These are phyloP conservation scores for Coprinellus aureogranulatus DNA, from an alignment of 768 basidiomycete species.

Conservation along the genomic window DNA sequence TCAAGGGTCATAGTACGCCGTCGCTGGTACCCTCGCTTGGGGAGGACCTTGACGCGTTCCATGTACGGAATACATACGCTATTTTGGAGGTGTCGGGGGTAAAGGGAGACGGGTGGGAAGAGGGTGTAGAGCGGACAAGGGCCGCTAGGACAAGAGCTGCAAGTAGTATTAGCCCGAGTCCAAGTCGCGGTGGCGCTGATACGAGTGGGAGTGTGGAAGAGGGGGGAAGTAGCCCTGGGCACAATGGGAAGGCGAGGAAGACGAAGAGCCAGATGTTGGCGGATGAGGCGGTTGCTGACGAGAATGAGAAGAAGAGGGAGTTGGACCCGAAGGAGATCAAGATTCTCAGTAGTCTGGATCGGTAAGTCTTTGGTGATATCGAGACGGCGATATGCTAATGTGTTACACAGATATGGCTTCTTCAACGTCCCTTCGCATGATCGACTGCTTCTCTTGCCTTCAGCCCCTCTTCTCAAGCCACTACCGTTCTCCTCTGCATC, in stretches of 20 bases:
- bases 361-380: constrained; percentile 48
- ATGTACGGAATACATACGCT: constrained; percentile 85
- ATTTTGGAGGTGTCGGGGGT: constrained; percentile 89
- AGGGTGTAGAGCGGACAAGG: constrained; percentile 90
- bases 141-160: constrained; percentile 51
- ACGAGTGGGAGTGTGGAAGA: constrained; percentile 5
- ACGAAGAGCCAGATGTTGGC: constrained; percentile 50
- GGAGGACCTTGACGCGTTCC: constrained; percentile 79
- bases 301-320: constrained; percentile 60
- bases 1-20: neutral
- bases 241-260: constrained; percentile 25
- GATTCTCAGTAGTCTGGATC: constrained; percentile 76
- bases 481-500: constrained; percentile 28
- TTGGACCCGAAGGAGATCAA: constrained; percentile 72
- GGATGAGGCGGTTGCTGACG: constrained; percentile 53
- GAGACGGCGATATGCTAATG: neutral
- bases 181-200: neutral
- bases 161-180: constrained; percentile 43
- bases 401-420: constrained; percentile 79
- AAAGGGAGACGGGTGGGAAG: constrained; percentile 90
- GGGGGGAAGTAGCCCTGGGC: constrained; percentile 5
- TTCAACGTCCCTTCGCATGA: constrained; percentile 79
- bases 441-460: constrained; percentile 67
- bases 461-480: constrained; percentile 42
- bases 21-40: constrained; percentile 49